A percentile compares a stretch with the other conserved stretches of the same genome.
phyloP scores from a whole-genome alignment of 139 green algal genomes.

The Chlorella sp. region DNA sequence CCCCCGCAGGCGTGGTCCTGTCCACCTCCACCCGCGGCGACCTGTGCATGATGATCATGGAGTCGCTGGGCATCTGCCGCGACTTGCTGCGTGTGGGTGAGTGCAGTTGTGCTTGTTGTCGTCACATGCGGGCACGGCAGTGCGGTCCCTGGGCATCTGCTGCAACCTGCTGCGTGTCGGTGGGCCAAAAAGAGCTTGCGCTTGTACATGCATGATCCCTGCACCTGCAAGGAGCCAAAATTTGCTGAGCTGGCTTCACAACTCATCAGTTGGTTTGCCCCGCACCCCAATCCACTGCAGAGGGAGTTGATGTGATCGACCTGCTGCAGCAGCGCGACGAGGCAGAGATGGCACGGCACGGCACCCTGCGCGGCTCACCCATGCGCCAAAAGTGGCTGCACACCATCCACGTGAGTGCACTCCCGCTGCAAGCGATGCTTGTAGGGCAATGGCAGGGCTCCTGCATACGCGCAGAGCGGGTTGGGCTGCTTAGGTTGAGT shows the following conservation, averaged over 20 bases:
- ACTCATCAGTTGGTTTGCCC: no score
- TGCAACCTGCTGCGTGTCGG: slow-evolving; percentile 7
- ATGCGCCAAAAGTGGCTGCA: slow-evolving; percentile 20
- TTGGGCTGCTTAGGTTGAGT: no score
- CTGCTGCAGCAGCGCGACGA: slow-evolving; percentile 17
- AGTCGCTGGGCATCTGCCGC: slow-evolving; percentile 5
- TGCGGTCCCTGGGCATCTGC: slow-evolving; percentile 6
- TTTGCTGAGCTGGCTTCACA: no score
- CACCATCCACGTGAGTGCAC: slow-evolving; percentile 12
- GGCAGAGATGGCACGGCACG: neutral
- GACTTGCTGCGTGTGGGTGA: slow-evolving; percentile 18
- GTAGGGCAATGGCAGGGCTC: no score
- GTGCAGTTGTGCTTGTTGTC: neutral
- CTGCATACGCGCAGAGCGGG: no score
- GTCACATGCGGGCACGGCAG: no score
- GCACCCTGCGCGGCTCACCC: neutral
- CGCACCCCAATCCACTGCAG: no score
- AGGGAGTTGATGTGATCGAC: slow-evolving; percentile 10
- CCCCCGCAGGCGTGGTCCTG: neutral
- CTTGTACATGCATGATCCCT: no score
- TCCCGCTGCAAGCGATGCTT: no score
- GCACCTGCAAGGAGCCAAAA: no score
- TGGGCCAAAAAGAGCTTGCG: no score
- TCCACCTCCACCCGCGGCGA: neutral
- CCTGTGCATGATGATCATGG: neutral